phyloP scores from a whole-genome alignment of 306 rosid species.

The Vigna unguiculata region DNA sequence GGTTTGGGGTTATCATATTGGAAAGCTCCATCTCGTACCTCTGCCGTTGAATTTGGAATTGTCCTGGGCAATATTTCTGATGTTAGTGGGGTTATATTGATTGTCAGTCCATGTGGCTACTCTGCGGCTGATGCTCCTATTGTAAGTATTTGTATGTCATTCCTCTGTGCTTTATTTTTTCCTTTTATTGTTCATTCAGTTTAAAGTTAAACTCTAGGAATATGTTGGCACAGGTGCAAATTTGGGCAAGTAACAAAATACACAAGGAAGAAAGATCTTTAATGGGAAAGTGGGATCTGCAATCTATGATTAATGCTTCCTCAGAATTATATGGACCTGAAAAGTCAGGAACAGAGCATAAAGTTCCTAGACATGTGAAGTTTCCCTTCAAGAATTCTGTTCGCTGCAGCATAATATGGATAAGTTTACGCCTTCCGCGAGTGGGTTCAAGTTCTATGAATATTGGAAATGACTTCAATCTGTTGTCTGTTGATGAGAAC shows the following conservation, averaged over 20 bases:
- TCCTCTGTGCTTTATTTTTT: constrained; percentile 34
- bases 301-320: constrained; percentile 72
- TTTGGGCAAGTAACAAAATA: constrained; percentile 94
- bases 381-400: constrained; percentile 83
- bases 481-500: constrained; percentile 86
- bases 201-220: constrained; percentile 41
- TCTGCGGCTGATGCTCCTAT: constrained; percentile 84
- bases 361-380: constrained; percentile 79
- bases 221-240: constrained; percentile 79
- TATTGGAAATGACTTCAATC: constrained; percentile 70
- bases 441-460: constrained; percentile 83
- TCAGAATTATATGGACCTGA: constrained; percentile 79
- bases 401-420: constrained; percentile 94
- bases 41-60: constrained; percentile 77
- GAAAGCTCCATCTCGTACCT: constrained; percentile 86
- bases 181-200: constrained; percentile 35
- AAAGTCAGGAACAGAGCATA: constrained; percentile 57
- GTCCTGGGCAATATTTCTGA: constrained; percentile 84
- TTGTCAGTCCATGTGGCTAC: constrained; percentile 95
- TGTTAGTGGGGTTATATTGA: constrained; percentile 86
- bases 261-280: constrained; percentile 92
- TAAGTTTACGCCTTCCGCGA: constrained; percentile 79
- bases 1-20: constrained; percentile 73
- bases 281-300: constrained; percentile 97
- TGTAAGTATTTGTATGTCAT: constrained; percentile 61